Evolutionary conservation across 169 alveolate genomes (phyloP).

Genomic region (Eimeria praecox): DNA sequence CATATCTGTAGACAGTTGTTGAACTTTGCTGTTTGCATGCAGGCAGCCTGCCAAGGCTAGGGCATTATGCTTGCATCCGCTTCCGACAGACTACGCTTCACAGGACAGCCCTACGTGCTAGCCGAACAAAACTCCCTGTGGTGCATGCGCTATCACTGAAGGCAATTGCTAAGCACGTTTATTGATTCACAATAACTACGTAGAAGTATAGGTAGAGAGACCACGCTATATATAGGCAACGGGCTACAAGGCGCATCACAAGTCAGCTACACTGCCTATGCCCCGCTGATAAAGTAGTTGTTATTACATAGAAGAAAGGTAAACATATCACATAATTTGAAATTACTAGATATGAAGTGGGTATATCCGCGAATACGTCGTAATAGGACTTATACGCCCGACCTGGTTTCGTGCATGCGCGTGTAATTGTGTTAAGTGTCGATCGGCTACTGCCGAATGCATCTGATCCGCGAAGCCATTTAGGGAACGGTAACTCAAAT

Average conservation of each 20-base stretch:
- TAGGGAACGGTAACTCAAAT: neutral
- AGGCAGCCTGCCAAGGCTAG: no score
- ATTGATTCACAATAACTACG: no score
- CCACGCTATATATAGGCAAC: neutral
- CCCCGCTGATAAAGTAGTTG: neutral
- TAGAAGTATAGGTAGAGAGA: neutral
- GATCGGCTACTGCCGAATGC: neutral
- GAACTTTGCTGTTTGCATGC: no score
- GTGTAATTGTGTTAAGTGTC: neutral
- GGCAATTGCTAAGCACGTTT: neutral
- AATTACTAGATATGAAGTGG: neutral
- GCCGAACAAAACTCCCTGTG: neutral
- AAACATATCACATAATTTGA: neutral
- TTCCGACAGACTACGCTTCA: no score
- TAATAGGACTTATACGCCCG: neutral
- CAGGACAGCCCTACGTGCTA: neutral
- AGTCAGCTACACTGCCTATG: no score
- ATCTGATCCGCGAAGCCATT: neutral
- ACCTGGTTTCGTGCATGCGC: slow-evolving; percentile 10
- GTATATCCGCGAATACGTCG: neutral
- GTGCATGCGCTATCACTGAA: neutral
- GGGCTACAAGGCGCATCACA: neutral
- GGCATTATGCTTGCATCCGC: no score
- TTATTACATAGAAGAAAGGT: neutral
- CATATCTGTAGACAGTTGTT: no score